Evolutionary conservation across 2,329 filamentous ascomycete genomes (phyloP).

Genomic region (Colletotrichum euphorbiae): DNA sequence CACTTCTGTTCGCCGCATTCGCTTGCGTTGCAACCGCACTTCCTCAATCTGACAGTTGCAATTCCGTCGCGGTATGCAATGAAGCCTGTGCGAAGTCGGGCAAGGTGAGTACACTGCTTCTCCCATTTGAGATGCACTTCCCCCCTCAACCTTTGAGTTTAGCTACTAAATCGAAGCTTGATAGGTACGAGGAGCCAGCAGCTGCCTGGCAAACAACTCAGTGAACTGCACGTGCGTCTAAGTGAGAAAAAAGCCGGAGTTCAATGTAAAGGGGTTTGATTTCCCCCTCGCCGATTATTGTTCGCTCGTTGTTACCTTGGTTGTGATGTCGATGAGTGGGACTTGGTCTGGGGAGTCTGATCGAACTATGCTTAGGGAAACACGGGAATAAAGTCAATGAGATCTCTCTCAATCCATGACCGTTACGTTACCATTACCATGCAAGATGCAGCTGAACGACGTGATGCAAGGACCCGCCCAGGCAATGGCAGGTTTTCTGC

Average conservation of each 20-base stretch:
- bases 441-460: too few relatives aligned
- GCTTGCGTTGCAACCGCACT: neutral
- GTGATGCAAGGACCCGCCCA: too few relatives aligned
- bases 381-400: too few relatives aligned
- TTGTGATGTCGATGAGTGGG: too few relatives aligned
- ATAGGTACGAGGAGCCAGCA: constrained; percentile 2
- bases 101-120: neutral
- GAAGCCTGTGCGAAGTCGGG: constrained; percentile 3
- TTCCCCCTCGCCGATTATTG: too few relatives aligned
- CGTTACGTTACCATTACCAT: too few relatives aligned
- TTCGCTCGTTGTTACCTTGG: too few relatives aligned
- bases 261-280: too few relatives aligned
- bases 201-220: neutral
- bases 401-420: too few relatives aligned
- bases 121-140: neutral
- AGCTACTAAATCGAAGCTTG: neutral
- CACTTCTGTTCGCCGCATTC: neutral
- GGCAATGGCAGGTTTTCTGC: too few relatives aligned
- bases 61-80: constrained; percentile 14
- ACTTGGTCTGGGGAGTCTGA: too few relatives aligned
- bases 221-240: neutral
- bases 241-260: neutral
- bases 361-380: too few relatives aligned
- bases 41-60: neutral
- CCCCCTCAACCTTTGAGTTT: neutral